phyloP scores from a whole-genome alignment of 148 eudicot species.

The Simmondsia chinensis region DNA sequence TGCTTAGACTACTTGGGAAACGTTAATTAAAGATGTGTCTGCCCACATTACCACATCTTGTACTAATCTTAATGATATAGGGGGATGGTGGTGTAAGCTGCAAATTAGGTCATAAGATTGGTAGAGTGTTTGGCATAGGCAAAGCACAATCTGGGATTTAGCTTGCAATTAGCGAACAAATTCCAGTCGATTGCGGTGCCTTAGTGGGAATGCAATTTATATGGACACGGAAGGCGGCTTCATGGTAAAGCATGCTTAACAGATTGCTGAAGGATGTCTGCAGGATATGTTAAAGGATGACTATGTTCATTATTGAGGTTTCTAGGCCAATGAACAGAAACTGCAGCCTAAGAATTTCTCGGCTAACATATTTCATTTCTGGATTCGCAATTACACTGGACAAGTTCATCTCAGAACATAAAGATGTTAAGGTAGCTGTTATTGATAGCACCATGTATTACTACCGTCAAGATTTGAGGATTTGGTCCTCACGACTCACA shows the following conservation, averaged over 20 bases:
- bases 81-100: constrained; percentile 89
- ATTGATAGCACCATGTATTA: constrained; percentile 87
- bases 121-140: constrained; percentile 96
- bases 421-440: constrained; percentile 79
- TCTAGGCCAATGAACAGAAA: constrained; percentile 19
- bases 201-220: constrained; percentile 82
- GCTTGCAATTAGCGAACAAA: constrained; percentile 89
- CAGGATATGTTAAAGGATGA: constrained; percentile 51
- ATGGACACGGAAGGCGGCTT: constrained; percentile 97
- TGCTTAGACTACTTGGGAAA: constrained; percentile 90
- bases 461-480: constrained; percentile 96
- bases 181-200: constrained; percentile 76
- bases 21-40: constrained; percentile 56
- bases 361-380: constrained; percentile 69
- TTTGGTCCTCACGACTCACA: constrained; percentile 76
- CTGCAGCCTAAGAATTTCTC: constrained; percentile 62
- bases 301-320: constrained; percentile 25
- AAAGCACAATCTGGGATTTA: constrained; percentile 97
- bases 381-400: constrained; percentile 87
- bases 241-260: constrained; percentile 91
- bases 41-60: constrained; percentile 70
- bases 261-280: constrained; percentile 83
- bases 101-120: constrained; percentile 91
- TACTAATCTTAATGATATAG: constrained; percentile 66
- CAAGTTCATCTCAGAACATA: constrained; percentile 70